Base-by-base conservation (phyloP, 257 asterid genomes). In the Plectranthus barbatus region DNA sequence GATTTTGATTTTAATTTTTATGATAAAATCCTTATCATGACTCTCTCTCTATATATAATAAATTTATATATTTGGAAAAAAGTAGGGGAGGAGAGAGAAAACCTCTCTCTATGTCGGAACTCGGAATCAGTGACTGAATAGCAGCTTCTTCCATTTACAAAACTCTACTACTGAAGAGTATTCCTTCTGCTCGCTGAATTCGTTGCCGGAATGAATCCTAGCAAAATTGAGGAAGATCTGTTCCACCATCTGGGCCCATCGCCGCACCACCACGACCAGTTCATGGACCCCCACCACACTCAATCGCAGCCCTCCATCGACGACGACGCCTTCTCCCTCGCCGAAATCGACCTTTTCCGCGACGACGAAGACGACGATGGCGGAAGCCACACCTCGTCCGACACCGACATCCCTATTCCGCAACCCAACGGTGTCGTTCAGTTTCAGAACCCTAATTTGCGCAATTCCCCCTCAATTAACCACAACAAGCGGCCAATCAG, bases 361-460 rank as follows among this genome's bases (percentile, higher is more conserved):
- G 93, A 83, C 49, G 95, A 80, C 63, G 96, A 85, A 0, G 97
- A 86, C 39, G 98, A 89, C 5, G 91, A 78, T 70, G 82, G 75
- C 74, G 82, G 74, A 71, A 85, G 95, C 77, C 95, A 77, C 67
- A 78, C 87, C 11, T 88, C 98, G 0, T 88, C 96, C 49, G 94
- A 86, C 47, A 79, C 88, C 19, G 95, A 86, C 56, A 69, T 79
- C 37, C 88, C 80, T 36, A 72, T 78, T 19, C 56, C 64, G 12
- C 70, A 71, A 13, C 48, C 83, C 0, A 66, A 64, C 56, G 81
- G 64, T 5, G 37, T 50, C 26, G 67, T 72, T 60, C 80, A 37
- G 13, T 61, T 74, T 4, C 74, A 65, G 62, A 83, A 78, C 96
- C 95, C 95, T 83, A 83, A 78, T 65, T 42, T 66, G 65, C 60